Evolutionary conservation across 139 green algal genomes (phyloP), one percentile per base, ranked within the genome.

Genomic region (Spirogloea muscicola): DNA sequence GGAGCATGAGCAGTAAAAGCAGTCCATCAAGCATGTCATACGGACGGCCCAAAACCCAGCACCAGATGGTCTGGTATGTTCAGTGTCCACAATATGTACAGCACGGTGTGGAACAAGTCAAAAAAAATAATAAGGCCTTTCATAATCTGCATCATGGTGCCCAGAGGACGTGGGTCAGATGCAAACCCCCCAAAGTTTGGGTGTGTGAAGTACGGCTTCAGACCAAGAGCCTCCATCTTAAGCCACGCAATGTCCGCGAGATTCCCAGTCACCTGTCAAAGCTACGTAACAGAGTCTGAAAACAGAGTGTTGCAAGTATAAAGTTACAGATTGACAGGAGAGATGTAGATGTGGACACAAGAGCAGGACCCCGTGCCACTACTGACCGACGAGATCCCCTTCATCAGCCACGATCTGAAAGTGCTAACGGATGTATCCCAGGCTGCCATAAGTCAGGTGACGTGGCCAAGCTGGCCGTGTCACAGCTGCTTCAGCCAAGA

Each of bases 231-330:
- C 43, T 84, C 63, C 88, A 93, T 91, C 68, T 96, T 96, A 37
- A 71, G 70, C 89, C 89, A 94, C 3, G 87, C 93, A 52, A 97
- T 96, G 0, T 88, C 87, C 69, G 95, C 85, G 40, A 97, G 87
- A 84, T 97, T 97, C 40, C 93, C 93, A 1, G 91, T 96, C 46
- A 95, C 90, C 62, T 97, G 77, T 76, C n/a, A n/a, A n/a, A n/a
- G n/a, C n/a, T n/a, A n/a, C n/a, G n/a, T n/a, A n/a, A n/a, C n/a
- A n/a, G n/a, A n/a, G n/a, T n/a, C n/a, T n/a, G n/a, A n/a, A n/a
- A n/a, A n/a, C n/a, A n/a, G n/a, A n/a, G n/a, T n/a, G n/a, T n/a
- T n/a, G n/a, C n/a, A n/a, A n/a, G n/a, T n/a, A n/a, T n/a, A n/a
- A n/a, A n/a, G n/a, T n/a, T n/a, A n/a, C n/a, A n/a, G n/a, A n/a